Evolutionary conservation across 371 early-diverging fungal species (phyloP).

Genomic region (Chytridium lagenaria): DNA sequence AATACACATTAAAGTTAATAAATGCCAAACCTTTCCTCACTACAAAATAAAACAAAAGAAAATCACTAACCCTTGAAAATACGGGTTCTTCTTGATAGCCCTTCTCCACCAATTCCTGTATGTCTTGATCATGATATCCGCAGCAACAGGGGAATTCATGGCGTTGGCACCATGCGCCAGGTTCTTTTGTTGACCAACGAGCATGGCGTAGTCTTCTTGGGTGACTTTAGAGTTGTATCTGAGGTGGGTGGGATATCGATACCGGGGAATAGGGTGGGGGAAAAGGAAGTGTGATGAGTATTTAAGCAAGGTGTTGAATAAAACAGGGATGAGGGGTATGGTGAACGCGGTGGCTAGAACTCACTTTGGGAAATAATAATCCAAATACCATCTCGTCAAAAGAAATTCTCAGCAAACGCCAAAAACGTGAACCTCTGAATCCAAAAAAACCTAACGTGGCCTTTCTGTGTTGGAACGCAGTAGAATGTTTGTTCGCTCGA

Average conservation of each 20-base stretch:
- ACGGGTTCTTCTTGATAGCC: conserved; percentile 28
- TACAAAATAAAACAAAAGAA: neutral
- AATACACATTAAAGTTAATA: neutral
- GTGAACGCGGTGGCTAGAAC: no score
- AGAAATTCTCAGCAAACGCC: conserved; percentile 30
- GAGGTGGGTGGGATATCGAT: neutral
- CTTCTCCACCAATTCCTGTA: conserved; percentile 49
- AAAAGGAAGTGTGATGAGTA: neutral
- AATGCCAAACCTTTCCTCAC: neutral
- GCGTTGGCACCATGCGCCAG: conserved; percentile 44
- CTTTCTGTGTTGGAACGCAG: conserved; percentile 42
- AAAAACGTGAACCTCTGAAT: conserved; percentile 39
- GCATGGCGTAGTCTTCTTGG: conserved; percentile 40
- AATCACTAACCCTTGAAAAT: conserved; percentile 26
- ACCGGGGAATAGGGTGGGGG: no score
- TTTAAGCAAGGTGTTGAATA: neutral
- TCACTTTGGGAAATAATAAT: conserved; percentile 26
- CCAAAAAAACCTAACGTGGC: conserved; percentile 42
- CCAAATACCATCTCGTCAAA: conserved; percentile 27
- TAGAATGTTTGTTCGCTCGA: conserved; percentile 24
- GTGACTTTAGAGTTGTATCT: conserved; percentile 34
- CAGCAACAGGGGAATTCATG: conserved; percentile 42
- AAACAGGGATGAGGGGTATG: neutral
- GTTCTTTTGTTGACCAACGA: conserved; percentile 45
- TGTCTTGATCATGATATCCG: conserved; percentile 42